Evolutionary conservation across 371 early-diverging fungal genomes (phyloP), one percentile per base, ranked within the genome.

Genomic region (Batkoa obscura): DNA sequence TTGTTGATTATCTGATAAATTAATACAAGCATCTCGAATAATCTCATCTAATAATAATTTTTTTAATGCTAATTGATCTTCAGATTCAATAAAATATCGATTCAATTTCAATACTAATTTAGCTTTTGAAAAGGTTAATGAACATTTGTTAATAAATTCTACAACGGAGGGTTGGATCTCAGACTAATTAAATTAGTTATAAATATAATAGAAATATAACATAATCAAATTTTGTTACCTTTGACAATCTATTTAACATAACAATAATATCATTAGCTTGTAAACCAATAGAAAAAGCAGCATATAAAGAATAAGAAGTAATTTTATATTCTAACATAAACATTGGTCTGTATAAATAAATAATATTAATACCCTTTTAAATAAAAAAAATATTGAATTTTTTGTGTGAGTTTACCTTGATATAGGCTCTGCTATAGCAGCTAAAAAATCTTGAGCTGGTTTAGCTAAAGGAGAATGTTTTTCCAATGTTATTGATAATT

Each of bases 261-360:
- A 85, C 79, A 46, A 99, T 83, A 57, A 99, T 99, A 64, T 86
- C 87, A 49, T 88, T 87, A 6, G 98, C 91, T 47, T 92, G 89
- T 50, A 99, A 70, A 2, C 99, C 99, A 2, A 99, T 95, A 45
- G 94, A 94, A 2, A 98, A 98, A 6, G 99, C 99, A 13, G 99
- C 99, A 68, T 99, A 98, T 1, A 99, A 75, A 8, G 95, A 95
- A 68, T 94, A 97, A 2, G 94, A 81, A 0, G 99, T 98, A 53
- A 99, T 69, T 62, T 86, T 84, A 73, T 98, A 99, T 71, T 99
- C 99, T 64, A 99, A 99, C 50, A 99, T 87, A 61, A 84, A 80
- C 4, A 81, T 70, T 3, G 99, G 99, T 55, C 99, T 85, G 67
- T 8, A n/a, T n/a, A n/a, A 23, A 37, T 59, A 43, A 12, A 72